Conservation (phyloP, 73 alveolate genomes). For the Uronychia setigera region DNA sequence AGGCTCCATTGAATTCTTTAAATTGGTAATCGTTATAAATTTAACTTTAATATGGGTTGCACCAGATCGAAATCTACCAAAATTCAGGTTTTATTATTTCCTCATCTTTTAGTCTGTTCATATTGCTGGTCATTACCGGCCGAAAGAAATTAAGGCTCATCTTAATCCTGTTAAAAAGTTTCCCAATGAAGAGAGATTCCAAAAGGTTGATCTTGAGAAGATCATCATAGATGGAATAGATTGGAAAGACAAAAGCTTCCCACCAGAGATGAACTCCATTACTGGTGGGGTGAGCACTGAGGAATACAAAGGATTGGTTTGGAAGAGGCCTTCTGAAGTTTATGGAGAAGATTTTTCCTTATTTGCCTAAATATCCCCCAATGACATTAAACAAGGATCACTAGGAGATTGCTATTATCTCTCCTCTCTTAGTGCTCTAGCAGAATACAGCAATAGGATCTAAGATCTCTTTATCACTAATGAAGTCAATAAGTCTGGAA, state of each 20-base stretch:
- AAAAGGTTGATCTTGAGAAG: background rate
- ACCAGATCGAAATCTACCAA: no score
- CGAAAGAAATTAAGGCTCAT: background rate
- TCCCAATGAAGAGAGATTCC: background rate
- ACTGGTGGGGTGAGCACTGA: background rate
- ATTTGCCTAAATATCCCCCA: slow-evolving; percentile 53
- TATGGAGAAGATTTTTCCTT: slow-evolving; percentile 46
- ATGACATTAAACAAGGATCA: slow-evolving; percentile 86
- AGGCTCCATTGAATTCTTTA: no score
- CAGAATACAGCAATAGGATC: slow-evolving; percentile 81
- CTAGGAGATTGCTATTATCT: slow-evolving; percentile 91
- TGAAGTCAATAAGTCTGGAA: slow-evolving; percentile 81
- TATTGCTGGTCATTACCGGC: background rate
- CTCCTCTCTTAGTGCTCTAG: slow-evolving; percentile 77
- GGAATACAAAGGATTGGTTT: slow-evolving; percentile 47
- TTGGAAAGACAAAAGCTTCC: background rate
- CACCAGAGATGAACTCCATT: background rate
- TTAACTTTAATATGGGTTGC: no score
- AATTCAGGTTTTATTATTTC: no score
- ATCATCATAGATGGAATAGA: background rate
- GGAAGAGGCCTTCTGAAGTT: slow-evolving; percentile 78
- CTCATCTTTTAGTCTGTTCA: no score
- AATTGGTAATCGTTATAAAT: no score
- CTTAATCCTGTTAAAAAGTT: background rate
- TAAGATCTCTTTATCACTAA: slow-evolving; percentile 70